A percentile compares a stretch with the other conserved stretches of the same genome.
These are phyloP conservation scores for Aristolochia contorta DNA, from an alignment of 164 flowering plant genomes.

Conservation along the genomic window DNA sequence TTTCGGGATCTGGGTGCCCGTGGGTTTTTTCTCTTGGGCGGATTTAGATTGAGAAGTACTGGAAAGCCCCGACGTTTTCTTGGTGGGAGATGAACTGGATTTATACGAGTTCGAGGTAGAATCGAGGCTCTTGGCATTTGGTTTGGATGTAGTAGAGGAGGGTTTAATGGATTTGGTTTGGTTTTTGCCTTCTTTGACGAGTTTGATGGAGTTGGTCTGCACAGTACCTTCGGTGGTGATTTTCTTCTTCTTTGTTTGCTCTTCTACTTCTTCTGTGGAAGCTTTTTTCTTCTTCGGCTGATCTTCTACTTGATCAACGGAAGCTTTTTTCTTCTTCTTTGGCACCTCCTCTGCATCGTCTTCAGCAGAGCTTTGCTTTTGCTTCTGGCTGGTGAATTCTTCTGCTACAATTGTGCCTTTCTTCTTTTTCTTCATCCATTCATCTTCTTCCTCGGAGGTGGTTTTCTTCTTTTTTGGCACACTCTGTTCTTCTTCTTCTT, in stretches of 20 bases:
- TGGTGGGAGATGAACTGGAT: slow-evolving; percentile 20
- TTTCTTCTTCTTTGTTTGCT: slow-evolving; percentile 5
- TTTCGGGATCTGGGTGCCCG: slow-evolving; percentile 9
- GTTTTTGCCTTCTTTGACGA: slow-evolving; percentile 8
- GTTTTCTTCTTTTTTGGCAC: slow-evolving; percentile 2
- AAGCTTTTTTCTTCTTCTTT: neutral
- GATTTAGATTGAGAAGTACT: slow-evolving; percentile 8
- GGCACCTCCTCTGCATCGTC: neutral
- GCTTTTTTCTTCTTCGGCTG: neutral
- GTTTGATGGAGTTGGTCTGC: slow-evolving; percentile 4
- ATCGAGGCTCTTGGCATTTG: neutral
- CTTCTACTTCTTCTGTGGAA: slow-evolving; percentile 3
- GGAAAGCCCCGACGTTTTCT: slow-evolving; percentile 15
- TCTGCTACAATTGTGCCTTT: neutral
- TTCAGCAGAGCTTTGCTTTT: neutral
- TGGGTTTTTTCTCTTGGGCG: slow-evolving; percentile 6
- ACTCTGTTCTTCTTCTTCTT: neutral
- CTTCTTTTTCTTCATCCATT: neutral
- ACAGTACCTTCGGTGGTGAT: slow-evolving; percentile 1
- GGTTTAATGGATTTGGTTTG: slow-evolving; percentile 23
- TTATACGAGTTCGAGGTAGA: slow-evolving; percentile 2
- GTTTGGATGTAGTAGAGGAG: slow-evolving; percentile 14
- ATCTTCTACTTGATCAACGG: neutral
- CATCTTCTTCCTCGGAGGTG: neutral
- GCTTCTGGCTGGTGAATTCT: neutral